Evolutionary conservation across 352 stramenopile species (phyloP).

Genomic region (Phytophthora melonis): DNA sequence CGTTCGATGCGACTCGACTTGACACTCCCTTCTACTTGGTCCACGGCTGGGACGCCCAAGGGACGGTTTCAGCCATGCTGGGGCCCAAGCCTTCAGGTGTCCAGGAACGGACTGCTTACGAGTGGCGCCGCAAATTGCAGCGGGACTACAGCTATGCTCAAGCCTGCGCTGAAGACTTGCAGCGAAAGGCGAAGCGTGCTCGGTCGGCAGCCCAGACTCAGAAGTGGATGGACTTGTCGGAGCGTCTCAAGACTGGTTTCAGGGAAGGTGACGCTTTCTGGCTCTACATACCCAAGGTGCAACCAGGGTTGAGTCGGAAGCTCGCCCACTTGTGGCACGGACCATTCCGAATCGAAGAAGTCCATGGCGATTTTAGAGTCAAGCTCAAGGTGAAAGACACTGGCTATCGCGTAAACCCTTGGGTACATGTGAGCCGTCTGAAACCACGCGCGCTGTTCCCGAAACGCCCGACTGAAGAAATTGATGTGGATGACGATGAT

Average conservation of each 20-base stretch:
- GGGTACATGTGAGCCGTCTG: slow-evolving; percentile 17
- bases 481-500: slow-evolving; percentile 8
- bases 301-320: too few relatives aligned
- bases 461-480: background rate
- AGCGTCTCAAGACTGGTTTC: too few relatives aligned
- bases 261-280: too few relatives aligned
- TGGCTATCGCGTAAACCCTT: slow-evolving; percentile 17
- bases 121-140: slow-evolving; percentile 16
- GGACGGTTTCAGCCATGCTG: slow-evolving; percentile 4
- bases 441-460: slow-evolving; percentile 4
- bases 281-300: too few relatives aligned
- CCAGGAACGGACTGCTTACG: slow-evolving; percentile 3
- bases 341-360: slow-evolving; percentile 17
- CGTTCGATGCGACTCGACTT: too few relatives aligned
- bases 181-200: slow-evolving; percentile 7
- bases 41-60: slow-evolving; percentile 5
- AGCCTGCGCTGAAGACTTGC: slow-evolving; percentile 9
- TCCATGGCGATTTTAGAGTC: slow-evolving; percentile 10
- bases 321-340: too few relatives aligned
- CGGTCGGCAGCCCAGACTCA: slow-evolving; percentile 5
- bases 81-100: slow-evolving; percentile 8
- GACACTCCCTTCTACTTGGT: slow-evolving; percentile 21
- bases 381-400: slow-evolving; percentile 6
- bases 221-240: slow-evolving; percentile 15
- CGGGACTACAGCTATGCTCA: slow-evolving; percentile 7